Base-by-base conservation (phyloP, 129 eudicot species). In the Pseudognaphalium luteoalbum region DNA sequence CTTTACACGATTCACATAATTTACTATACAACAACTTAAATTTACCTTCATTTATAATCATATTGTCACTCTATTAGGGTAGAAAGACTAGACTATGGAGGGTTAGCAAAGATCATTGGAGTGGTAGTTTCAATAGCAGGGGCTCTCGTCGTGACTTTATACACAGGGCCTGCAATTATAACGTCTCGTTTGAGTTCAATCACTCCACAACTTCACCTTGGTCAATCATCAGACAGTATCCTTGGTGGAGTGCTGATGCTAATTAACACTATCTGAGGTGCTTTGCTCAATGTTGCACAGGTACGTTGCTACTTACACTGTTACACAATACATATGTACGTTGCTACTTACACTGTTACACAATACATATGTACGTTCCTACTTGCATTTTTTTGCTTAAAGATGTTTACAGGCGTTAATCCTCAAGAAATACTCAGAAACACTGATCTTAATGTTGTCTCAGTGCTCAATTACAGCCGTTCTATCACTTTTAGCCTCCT, bases 21-120 rank as follows among this genome's bases (percentile, higher is more conserved):
- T 11, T 71, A 7, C 29, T 42, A 60, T 42, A 6, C 7, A 42
- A 34, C 0, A 50, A 76, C 39, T 17, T 14, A 61, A n/a, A 50
- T 34, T 76, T 34, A 66, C 54, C 51, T 8, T 10, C 1, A 25
- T 30, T 60, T 4, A 30, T 30, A 15, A 30, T 42, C 17, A 41
- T 59, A 60, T 54, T 52, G 16, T 32, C 7, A 72, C 63, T 47
- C 19, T 80, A 78, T 64, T 69, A 92, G 98, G 88, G 77, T 92
- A 80, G 98, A 90, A 81, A 86, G 70, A 68, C 59, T 84, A 47
- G 88, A 83, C 35, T 73, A 75, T 62, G 76, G 81, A 75, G 84
- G 85, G 71, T 16, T 73, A 29, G 84, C 86, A 71, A 85, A 85
- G 71, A 67, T 82, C 80, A 65, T 71, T 39, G 88, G 83, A 22